Evolutionary conservation across 345 rosid species (phyloP).

Genomic region (Excoecaria agallocha): DNA sequence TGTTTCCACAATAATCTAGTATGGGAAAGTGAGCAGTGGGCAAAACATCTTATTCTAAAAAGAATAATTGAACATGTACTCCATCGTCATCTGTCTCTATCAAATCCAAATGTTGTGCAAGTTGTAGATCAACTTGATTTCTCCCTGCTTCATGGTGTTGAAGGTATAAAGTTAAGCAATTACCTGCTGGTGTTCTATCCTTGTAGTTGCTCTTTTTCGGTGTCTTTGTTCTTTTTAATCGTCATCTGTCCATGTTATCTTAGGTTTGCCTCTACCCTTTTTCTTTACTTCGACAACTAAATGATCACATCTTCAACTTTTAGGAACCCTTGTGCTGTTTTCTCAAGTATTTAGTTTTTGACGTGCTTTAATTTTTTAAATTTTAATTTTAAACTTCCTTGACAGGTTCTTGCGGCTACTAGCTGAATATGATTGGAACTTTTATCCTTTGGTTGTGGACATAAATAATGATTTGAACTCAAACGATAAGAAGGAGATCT

Average conservation of each 20-base stretch:
- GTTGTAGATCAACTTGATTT: conserved; percentile 92
- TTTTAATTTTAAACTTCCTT: too few relatives aligned
- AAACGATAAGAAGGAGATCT: conserved; percentile 66
- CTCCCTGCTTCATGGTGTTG: conserved; percentile 56
- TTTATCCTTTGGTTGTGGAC: conserved; percentile 77
- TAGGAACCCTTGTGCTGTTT: too few relatives aligned
- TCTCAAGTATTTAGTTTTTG: too few relatives aligned
- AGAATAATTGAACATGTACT: conserved; percentile 63
- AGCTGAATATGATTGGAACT: conserved; percentile 79
- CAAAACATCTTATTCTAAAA: conserved; percentile 72
- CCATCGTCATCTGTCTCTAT: conserved; percentile 60
- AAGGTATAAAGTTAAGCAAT: too few relatives aligned
- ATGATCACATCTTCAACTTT: too few relatives aligned
- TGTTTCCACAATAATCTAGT: conserved; percentile 40
- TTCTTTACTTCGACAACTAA: too few relatives aligned
- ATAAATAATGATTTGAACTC: conserved; percentile 71
- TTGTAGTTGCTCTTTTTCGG: conserved; percentile 7
- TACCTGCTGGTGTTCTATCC: conserved; percentile 7
- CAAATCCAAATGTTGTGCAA: conserved; percentile 49
- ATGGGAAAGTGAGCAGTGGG: conserved; percentile 75
- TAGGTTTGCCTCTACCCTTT: too few relatives aligned
- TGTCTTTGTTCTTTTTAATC: background rate
- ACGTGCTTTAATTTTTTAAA: too few relatives aligned
- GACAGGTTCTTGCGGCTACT: conserved; percentile 77
- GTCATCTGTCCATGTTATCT: too few relatives aligned